Evolutionary conservation across 106 monocot species (phyloP), one percentile per base, ranked within the genome.

Genomic region (Phalaenopsis equestris): DNA sequence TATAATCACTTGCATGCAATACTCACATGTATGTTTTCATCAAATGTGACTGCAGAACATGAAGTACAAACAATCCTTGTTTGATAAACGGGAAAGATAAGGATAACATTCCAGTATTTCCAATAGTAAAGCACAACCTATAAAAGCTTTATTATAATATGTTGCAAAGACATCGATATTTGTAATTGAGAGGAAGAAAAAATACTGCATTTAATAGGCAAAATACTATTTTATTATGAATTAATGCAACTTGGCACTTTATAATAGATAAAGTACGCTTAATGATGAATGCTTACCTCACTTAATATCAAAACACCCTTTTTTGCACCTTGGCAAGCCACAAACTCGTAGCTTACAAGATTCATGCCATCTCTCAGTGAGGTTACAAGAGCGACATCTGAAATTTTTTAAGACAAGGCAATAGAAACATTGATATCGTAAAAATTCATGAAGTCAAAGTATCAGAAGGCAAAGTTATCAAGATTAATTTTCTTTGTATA

Each of bases 361-460:
- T 98, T 98, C 97, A 98, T 98, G 61, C 97, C 97, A 89, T 98
- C 97, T 80, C 97, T 85, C 75, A 98, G 76, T 73, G 97, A 98
- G 75, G 97, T 98, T 70, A 98, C 97, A 81, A 98, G 89, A 57
- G 94, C 94, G 52, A 98, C 94, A 87, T 98, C 97, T 98, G 73
- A 37, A 84, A 42, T 76, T 70, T 38, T 38, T 70, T 36, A 70
- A 12, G 38, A 65, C 3, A 70, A 65, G 64, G 64, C 24, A 65
- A 65, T 24, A 65, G 24, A 7, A 21, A 65, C 52, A 52, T 52
- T 52, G 64, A 64, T 38, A 39, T 70, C 11, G 70, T 39, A 70
- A 39, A 68, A 70, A 11, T 70, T 70, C 38, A 24, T 14, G n/a
- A 38, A 70, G 12, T 1, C 38, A 70, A 38, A 14, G 70, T 14